Conservation (phyloP, 164 flowering plant genomes). For the Vitis rotundifolia region DNA sequence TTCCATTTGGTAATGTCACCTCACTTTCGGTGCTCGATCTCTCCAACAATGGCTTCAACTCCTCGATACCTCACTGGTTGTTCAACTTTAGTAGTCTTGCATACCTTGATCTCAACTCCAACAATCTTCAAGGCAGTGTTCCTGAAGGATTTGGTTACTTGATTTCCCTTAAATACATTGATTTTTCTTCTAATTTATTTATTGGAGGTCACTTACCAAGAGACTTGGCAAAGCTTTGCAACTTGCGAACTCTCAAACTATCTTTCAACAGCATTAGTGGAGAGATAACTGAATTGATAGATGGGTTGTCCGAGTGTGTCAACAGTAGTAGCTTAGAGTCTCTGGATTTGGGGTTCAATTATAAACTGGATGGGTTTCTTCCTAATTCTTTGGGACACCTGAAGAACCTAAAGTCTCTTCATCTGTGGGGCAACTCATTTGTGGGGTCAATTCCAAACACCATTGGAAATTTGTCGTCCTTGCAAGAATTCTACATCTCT, state of each 20-base stretch:
- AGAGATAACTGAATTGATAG: not conserved
- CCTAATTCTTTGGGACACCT: slow-evolving; percentile 15
- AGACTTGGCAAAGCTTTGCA: slow-evolving; percentile 13
- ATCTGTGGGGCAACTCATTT: slow-evolving; percentile 7
- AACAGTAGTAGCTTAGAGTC: slow-evolving; percentile 1
- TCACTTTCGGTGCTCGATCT: no score
- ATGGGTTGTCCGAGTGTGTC: not conserved
- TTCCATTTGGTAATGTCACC: no score
- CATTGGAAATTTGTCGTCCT: slow-evolving; percentile 15
- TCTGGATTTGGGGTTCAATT: slow-evolving; percentile 5
- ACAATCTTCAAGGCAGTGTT: no score
- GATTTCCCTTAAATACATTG: no score
- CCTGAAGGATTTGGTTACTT: no score
- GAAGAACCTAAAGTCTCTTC: not conserved
- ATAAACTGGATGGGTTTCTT: slow-evolving; percentile 11
- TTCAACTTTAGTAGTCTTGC: slow-evolving; percentile 9
- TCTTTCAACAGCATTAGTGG: not conserved
- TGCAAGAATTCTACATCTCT: not conserved
- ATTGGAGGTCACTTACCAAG: not conserved
- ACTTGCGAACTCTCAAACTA: slow-evolving; percentile 1
- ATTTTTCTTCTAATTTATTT: no score
- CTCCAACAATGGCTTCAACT: no score
- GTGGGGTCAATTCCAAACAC: slow-evolving; percentile 17
- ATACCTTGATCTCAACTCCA: slow-evolving; percentile 4
- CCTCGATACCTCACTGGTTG: no score